These are phyloP conservation scores for Aspergillus bertholletiae DNA, from an alignment of 495 filamentous ascomycete genomes.

Conservation along the genomic window DNA sequence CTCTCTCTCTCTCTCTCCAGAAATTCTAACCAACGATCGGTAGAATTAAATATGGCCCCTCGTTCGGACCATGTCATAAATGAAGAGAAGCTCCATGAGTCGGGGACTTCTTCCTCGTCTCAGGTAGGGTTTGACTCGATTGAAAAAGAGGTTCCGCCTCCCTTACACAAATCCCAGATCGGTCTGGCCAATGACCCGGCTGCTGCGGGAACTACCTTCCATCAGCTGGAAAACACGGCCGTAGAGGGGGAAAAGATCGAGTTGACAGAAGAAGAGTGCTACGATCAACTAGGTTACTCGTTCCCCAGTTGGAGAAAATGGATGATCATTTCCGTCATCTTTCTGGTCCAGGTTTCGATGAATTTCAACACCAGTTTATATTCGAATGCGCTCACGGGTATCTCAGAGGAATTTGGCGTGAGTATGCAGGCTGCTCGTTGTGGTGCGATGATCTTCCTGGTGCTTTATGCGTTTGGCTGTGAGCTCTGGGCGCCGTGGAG, in stretches of 20 bases:
- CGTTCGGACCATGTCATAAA: conserved; percentile 18
- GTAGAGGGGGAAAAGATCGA: conserved; percentile 38
- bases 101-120: conserved; percentile 34
- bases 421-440: conserved; percentile 50
- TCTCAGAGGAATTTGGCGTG: conserved; percentile 46
- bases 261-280: conserved; percentile 55
- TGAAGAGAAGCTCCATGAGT: conserved; percentile 29
- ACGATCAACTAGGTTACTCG: conserved; percentile 52
- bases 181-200: conserved; percentile 6
- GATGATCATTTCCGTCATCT: conserved; percentile 59
- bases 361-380: conserved; percentile 58
- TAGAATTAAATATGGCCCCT: conserved; percentile 10
- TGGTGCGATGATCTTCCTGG: conserved; percentile 56
- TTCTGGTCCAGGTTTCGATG: conserved; percentile 55
- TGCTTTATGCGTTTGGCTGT: conserved; percentile 62
- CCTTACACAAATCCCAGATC: conserved; percentile 8
- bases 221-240: conserved; percentile 26
- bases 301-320: conserved; percentile 54
- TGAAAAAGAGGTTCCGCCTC: conserved; percentile 15
- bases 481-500: conserved; percentile 67
- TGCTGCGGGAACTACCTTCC: conserved; percentile 11
- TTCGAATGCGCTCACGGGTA: conserved; percentile 48
- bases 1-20: conserved; percentile 5
- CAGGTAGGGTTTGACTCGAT: conserved; percentile 22
- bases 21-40: not conserved